Evolutionary conservation across 306 rosid species (phyloP).

Genomic region (Canavalia gladiata): DNA sequence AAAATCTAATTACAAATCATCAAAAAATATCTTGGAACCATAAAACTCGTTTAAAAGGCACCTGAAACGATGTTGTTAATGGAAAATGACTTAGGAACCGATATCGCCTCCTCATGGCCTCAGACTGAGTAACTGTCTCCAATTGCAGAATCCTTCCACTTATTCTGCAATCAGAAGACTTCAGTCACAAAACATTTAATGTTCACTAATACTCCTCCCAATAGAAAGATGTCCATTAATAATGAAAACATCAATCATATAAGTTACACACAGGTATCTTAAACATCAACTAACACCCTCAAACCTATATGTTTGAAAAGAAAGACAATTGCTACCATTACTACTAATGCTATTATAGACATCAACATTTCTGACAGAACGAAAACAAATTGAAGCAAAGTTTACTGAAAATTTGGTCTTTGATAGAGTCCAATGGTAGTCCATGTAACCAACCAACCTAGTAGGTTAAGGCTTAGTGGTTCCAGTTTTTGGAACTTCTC

Average conservation of each 20-base stretch:
- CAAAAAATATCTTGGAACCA: slow-evolving; percentile 22
- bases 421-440: slow-evolving; percentile 6
- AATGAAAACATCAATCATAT: slow-evolving; percentile 25
- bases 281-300: slow-evolving; percentile 15
- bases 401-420: slow-evolving; percentile 20
- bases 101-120: slow-evolving; percentile 89
- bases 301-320: slow-evolving; percentile 19
- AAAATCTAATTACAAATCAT: slow-evolving; percentile 41
- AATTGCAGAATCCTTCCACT: slow-evolving; percentile 85
- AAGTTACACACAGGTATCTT: not conserved
- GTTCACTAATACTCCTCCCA: not conserved
- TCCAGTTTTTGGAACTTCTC: slow-evolving; percentile 30
- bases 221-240: slow-evolving; percentile 19
- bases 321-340: slow-evolving; percentile 12
- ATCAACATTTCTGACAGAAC: slow-evolving; percentile 5
- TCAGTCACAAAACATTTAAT: slow-evolving; percentile 35
- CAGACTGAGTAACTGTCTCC: slow-evolving; percentile 86
- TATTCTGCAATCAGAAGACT: slow-evolving; percentile 64
- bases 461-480: not conserved
- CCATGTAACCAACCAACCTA: slow-evolving; percentile 20
- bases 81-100: slow-evolving; percentile 93
- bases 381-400: not conserved
- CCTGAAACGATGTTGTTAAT: slow-evolving; percentile 88
- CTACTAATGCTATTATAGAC: slow-evolving; percentile 5
- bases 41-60: slow-evolving; percentile 39